Conservation (phyloP, 176 grass and related monocot species). For the Tuctoria greenei region DNA sequence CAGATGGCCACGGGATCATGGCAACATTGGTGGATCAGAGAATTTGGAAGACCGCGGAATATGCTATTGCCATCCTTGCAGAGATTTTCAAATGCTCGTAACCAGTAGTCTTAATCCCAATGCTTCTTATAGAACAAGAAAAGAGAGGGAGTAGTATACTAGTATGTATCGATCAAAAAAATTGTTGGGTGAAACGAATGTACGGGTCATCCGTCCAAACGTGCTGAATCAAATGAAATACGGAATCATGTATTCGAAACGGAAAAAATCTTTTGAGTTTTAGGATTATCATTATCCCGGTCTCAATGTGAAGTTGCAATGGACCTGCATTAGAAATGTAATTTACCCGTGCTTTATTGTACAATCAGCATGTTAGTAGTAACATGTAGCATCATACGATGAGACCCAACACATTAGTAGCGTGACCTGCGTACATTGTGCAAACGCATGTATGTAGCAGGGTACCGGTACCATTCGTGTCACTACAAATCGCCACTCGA, state of each 20-base stretch:
- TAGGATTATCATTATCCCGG: no score
- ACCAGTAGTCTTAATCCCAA: background rate
- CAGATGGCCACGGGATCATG: constrained; percentile 5
- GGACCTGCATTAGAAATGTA: background rate
- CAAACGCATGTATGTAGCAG: background rate
- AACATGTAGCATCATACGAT: background rate
- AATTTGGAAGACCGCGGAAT: background rate
- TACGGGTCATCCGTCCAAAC: background rate
- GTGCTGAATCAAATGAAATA: background rate
- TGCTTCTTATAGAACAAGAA: background rate
- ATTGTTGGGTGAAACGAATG: background rate
- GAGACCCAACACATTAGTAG: background rate
- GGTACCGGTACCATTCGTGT: background rate
- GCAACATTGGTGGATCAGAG: background rate
- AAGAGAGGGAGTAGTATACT: background rate
- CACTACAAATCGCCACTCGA: constrained; percentile 21
- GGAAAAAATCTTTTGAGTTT: no score
- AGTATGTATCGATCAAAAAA: background rate
- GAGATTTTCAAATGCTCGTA: no score
- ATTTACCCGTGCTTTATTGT: constrained; percentile 9
- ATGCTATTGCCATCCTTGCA: background rate
- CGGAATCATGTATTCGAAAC: background rate
- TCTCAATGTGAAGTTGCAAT: no score
- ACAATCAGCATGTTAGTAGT: constrained; percentile 10
- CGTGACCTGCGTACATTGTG: background rate